phyloP scores from a whole-genome alignment of 306 rosid genomes.

The Cucurbita argyrosperma region DNA sequence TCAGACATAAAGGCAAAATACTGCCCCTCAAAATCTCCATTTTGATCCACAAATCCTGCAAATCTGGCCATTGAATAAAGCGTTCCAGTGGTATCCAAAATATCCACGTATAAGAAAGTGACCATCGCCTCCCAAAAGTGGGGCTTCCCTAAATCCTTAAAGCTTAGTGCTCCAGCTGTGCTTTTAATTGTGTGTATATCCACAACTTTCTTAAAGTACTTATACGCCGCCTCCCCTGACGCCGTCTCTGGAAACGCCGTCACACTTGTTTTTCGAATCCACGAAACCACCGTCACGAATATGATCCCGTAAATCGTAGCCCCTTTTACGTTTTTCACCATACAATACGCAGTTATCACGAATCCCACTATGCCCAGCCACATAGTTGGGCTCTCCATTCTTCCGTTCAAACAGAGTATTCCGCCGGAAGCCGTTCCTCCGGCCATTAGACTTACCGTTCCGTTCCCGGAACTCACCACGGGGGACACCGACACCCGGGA shows the following conservation, averaged over 20 bases:
- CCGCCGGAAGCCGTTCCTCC: conserved; percentile 57
- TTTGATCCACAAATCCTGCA: conserved; percentile 62
- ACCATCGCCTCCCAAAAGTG: conserved; percentile 78
- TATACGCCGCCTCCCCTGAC: conserved; percentile 36
- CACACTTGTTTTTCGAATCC: conserved; percentile 69
- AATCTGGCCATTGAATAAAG: conserved; percentile 83
- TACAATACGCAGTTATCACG: conserved; percentile 57
- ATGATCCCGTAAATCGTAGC: conserved; percentile 92
- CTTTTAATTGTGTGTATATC: conserved; percentile 55
- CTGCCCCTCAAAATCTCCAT: conserved; percentile 78
- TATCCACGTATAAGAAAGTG: conserved; percentile 77
- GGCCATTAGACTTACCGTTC: conserved; percentile 32
- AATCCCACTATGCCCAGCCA: conserved; percentile 89
- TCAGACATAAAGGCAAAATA: conserved; percentile 95
- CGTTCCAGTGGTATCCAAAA: conserved; percentile 80
- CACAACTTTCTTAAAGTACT: conserved; percentile 71
- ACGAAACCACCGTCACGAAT: conserved; percentile 71
- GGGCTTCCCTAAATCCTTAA: conserved; percentile 38
- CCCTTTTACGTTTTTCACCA: conserved; percentile 64
- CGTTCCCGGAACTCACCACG: conserved; percentile 37
- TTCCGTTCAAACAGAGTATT: conserved; percentile 31
- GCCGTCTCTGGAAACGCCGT: conserved; percentile 59
- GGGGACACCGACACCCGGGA: conserved; percentile 55
- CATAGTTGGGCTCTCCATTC: conserved; percentile 90
- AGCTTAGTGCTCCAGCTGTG: conserved; percentile 82